phyloP scores from a whole-genome alignment of 192 early-diverging fungal genomes.

The Coemansia sp. region DNA sequence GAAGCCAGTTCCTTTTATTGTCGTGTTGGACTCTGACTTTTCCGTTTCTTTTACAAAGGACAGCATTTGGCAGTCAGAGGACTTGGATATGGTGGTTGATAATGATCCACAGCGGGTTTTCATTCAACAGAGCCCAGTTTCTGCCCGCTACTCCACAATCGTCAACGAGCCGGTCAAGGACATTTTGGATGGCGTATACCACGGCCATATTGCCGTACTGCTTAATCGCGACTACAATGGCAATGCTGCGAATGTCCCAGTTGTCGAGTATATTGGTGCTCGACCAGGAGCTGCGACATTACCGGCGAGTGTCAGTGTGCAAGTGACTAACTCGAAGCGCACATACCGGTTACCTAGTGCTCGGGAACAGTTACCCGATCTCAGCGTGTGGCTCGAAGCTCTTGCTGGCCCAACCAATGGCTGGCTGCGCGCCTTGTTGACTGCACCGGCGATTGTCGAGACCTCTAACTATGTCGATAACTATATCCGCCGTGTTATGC shows the following conservation, averaged over 20 bases:
- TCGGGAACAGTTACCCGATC: constrained; percentile 19
- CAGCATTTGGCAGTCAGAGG: constrained; percentile 88
- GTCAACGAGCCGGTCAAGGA: constrained; percentile 88
- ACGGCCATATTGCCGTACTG: constrained; percentile 76
- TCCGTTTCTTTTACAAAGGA: constrained; percentile 93
- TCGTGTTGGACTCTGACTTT: constrained; percentile 88
- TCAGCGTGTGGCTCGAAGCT: constrained; percentile 66
- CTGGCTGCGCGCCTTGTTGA: constrained; percentile 84
- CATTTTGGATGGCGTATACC: constrained; percentile 84
- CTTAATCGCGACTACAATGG: constrained; percentile 73
- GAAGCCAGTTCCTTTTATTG: constrained; percentile 93
- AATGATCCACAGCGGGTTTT: constrained; percentile 82
- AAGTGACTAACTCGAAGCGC: background rate
- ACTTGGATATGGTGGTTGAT: constrained; percentile 80
- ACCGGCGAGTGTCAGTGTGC: background rate
- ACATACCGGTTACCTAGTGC: constrained; percentile 4
- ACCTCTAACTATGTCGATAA: constrained; percentile 67
- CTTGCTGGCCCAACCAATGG: constrained; percentile 69
- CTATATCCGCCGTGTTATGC: constrained; percentile 63
- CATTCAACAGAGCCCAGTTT: constrained; percentile 89
- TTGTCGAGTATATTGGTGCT: constrained; percentile 74
- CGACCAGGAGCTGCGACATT: background rate
- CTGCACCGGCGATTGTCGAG: constrained; percentile 73
- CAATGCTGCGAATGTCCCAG: constrained; percentile 64
- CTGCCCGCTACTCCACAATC: constrained; percentile 74